Evolutionary conservation across 2,329 filamentous ascomycete genomes (phyloP).

Genomic region (Fusarium scirpi): DNA sequence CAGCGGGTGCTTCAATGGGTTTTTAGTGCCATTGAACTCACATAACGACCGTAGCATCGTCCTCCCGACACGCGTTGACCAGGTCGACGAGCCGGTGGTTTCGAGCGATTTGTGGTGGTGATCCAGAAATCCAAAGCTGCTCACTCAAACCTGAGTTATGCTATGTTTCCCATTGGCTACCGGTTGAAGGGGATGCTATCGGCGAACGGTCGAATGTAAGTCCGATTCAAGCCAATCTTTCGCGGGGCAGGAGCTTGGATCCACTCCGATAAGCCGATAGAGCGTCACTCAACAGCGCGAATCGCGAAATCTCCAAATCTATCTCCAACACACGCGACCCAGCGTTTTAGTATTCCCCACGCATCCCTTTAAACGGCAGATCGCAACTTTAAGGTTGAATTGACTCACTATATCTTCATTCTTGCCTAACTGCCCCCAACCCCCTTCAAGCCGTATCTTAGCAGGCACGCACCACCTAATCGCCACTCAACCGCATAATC

Average conservation of each 20-base stretch:
- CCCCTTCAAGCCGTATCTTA: slow-evolving; percentile 19
- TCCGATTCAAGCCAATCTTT: slow-evolving; percentile 18
- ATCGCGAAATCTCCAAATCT: slow-evolving; percentile 39
- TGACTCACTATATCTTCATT: slow-evolving; percentile 46
- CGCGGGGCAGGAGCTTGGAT: slow-evolving; percentile 21
- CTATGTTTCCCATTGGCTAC: slow-evolving; percentile 42
- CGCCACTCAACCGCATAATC: slow-evolving; percentile 44
- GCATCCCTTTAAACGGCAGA: not conserved
- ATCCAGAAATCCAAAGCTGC: slow-evolving; percentile 42
- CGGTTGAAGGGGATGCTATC: slow-evolving; percentile 14
- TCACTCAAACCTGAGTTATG: slow-evolving; percentile 39
- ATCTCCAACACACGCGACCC: slow-evolving; percentile 24
- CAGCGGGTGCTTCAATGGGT: slow-evolving; percentile 24
- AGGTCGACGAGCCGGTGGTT: slow-evolving; percentile 40
- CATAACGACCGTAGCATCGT: slow-evolving; percentile 44
- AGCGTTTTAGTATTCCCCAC: slow-evolving; percentile 6
- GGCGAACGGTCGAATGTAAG: slow-evolving; percentile 28
- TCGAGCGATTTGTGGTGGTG: slow-evolving; percentile 47
- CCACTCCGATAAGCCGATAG: slow-evolving; percentile 15
- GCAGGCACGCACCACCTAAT: slow-evolving; percentile 42
- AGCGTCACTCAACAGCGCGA: slow-evolving; percentile 25
- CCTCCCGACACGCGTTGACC: slow-evolving; percentile 39
- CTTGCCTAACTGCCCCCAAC: slow-evolving; percentile 10
- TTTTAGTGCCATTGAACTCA: slow-evolving; percentile 45
- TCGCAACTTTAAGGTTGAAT: not conserved